These are phyloP conservation scores for Puccinia sorghi DNA, from an alignment of 1,284 basidiomycete species.

Conservation along the genomic window DNA sequence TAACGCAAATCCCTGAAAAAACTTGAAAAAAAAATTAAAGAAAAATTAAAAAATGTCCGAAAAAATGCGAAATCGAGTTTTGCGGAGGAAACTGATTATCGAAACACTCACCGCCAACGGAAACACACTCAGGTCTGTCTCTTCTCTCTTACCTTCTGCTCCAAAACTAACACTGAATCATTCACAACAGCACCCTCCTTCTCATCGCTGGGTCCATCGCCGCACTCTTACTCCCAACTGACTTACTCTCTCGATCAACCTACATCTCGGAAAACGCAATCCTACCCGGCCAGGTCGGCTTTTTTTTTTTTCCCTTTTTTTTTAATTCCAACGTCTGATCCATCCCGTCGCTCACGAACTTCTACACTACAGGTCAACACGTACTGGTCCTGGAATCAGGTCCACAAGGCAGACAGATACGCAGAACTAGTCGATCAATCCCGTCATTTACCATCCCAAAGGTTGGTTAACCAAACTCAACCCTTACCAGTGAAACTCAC, in stretches of 20 bases:
- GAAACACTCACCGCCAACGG: neutral
- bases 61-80: too few species aligned
- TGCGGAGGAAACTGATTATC: neutral
- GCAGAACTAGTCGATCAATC: constrained; percentile 70
- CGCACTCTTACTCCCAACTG: constrained; percentile 71
- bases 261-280: constrained; percentile 93
- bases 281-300: constrained; percentile 76
- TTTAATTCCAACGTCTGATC: too few species aligned
- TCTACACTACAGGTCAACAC: constrained; percentile 69
- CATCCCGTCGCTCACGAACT: too few species aligned
- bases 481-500: constrained; percentile 4
- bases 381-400: constrained; percentile 84
- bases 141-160: too few species aligned
- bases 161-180: too few species aligned
- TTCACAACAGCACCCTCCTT: constrained; percentile 66
- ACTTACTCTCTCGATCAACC: constrained; percentile 67
- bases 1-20: too few species aligned
- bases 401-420: constrained; percentile 76
- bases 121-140: neutral
- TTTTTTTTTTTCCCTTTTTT: too few species aligned
- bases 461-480: constrained; percentile 57
- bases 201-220: constrained; percentile 70
- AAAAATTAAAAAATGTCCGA: neutral
- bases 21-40: too few species aligned
- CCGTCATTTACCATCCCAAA: constrained; percentile 66